A percentile compares a stretch with the other conserved stretches of the same genome.
phyloP scores from a whole-genome alignment of 1,284 basidiomycete genomes.

The Sphagnurus paluster region DNA sequence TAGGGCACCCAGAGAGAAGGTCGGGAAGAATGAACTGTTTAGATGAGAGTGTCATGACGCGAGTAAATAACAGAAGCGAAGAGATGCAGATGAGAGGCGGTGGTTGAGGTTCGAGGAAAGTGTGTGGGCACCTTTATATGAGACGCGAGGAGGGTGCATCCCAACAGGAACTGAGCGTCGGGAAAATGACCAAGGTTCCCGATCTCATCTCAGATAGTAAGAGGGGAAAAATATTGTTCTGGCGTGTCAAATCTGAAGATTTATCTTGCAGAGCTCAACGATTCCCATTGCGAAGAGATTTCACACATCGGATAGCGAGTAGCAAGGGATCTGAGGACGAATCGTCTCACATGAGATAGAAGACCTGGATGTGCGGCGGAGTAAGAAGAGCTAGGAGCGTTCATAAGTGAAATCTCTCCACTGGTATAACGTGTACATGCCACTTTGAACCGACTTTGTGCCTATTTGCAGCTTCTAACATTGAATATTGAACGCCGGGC shows the following conservation, averaged over 20 bases:
- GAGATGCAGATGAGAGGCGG: slow-evolving; percentile 4
- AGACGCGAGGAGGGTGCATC: slow-evolving; percentile 11
- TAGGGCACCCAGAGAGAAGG: slow-evolving; percentile 49
- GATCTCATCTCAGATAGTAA: slow-evolving; percentile 18
- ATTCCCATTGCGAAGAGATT: slow-evolving; percentile 19
- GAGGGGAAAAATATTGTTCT: slow-evolving; percentile 8
- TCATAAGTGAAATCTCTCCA: slow-evolving; percentile 17
- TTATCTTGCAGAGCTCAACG: slow-evolving; percentile 11
- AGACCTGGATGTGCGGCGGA: slow-evolving; percentile 14
- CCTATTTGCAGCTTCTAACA: slow-evolving; percentile 12
- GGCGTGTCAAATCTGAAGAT: slow-evolving; percentile 22
- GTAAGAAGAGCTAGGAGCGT: slow-evolving; percentile 21
- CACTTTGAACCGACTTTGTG: slow-evolving; percentile 11
- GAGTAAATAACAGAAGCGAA: slow-evolving; percentile 12
- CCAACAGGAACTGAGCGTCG: slow-evolving; percentile 15
- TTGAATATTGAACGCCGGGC: neutral
- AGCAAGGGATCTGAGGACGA: slow-evolving; percentile 14
- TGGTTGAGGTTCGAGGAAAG: slow-evolving; percentile 5
- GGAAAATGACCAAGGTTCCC: slow-evolving; percentile 15
- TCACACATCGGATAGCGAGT: slow-evolving; percentile 17
- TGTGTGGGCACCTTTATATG: slow-evolving; percentile 26
- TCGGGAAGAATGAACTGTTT: slow-evolving; percentile 56
- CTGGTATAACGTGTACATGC: slow-evolving; percentile 21
- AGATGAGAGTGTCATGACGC: slow-evolving; percentile 30
- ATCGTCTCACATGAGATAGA: slow-evolving; percentile 19